A percentile compares a stretch with the other conserved stretches of the same genome.
phyloP scores from a whole-genome alignment of 2,329 filamentous ascomycete genomes.

The Colletotrichum australisinense region DNA sequence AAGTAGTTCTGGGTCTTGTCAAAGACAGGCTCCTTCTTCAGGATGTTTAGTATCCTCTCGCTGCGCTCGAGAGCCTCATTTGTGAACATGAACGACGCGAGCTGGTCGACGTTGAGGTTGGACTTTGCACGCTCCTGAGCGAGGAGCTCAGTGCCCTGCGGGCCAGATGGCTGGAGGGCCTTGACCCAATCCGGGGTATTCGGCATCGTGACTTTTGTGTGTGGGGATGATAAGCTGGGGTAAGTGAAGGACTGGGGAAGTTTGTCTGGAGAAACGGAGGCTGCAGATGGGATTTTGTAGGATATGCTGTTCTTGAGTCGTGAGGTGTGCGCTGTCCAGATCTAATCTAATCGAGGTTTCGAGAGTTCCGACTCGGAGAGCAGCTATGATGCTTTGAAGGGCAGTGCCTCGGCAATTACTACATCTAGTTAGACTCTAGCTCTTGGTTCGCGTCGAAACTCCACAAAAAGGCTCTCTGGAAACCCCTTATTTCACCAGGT shows the following conservation, averaged over 20 bases:
- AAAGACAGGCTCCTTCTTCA: conserved; percentile 76
- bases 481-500: neutral
- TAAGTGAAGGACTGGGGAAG: neutral
- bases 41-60: conserved; percentile 69
- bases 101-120: conserved; percentile 73
- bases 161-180: conserved; percentile 58
- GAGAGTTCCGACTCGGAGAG: conserved; percentile 21
- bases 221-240: neutral
- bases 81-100: conserved; percentile 77
- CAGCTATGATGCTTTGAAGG: conserved; percentile 22
- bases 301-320: neutral
- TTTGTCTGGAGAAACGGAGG: conserved; percentile 1
- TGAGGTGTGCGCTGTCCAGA: conserved; percentile 17
- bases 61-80: conserved; percentile 72
- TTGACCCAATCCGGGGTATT: conserved; percentile 39
- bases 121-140: conserved; percentile 75
- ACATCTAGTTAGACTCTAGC: conserved; percentile 20
- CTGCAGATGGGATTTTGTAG: conserved; percentile 20
- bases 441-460: conserved; percentile 11
- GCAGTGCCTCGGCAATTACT: conserved; percentile 27
- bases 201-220: conserved; percentile 21
- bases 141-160: conserved; percentile 77
- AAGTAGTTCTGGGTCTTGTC: conserved; percentile 85
- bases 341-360: conserved; percentile 19
- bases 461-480: neutral